A percentile compares a stretch with the other conserved stretches of the same genome.
phyloP scores from a whole-genome alignment of 345 rosid genomes.

The Alliaria petiolata region DNA sequence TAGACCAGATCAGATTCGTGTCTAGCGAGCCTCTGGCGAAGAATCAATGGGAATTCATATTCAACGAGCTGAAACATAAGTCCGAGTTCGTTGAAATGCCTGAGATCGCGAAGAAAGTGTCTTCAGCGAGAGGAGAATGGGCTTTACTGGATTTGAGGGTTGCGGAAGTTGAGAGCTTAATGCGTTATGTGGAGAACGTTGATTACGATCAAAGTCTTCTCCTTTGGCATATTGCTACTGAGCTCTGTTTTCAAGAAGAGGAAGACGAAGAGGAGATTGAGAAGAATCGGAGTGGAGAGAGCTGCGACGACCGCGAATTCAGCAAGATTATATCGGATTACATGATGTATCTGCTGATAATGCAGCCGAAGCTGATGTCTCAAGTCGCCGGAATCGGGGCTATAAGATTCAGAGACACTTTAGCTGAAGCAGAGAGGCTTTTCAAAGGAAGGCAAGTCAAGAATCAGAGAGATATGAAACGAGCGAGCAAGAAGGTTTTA shows the following conservation, averaged over 20 bases:
- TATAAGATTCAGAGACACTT: slow-evolving; percentile 31
- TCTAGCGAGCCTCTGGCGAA: slow-evolving; percentile 34
- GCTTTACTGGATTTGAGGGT: slow-evolving; percentile 32
- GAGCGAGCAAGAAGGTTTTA: background rate
- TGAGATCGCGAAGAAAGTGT: slow-evolving; percentile 39
- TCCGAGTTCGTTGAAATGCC: slow-evolving; percentile 37
- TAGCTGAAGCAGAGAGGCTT: slow-evolving; percentile 17
- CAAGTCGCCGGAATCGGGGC: slow-evolving; percentile 31
- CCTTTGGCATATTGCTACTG: slow-evolving; percentile 37
- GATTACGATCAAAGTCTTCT: slow-evolving; percentile 34
- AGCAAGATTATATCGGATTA: slow-evolving; percentile 40
- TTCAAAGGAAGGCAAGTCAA: background rate
- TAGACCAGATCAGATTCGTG: slow-evolving; percentile 32
- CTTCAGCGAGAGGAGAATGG: slow-evolving; percentile 53
- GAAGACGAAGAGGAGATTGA: background rate
- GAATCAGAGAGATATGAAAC: background rate
- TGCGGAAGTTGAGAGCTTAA: background rate
- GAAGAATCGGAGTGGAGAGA: background rate
- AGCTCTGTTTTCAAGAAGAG: slow-evolving; percentile 23
- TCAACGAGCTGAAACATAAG: slow-evolving; percentile 37
- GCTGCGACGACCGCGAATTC: background rate
- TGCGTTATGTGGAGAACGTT: slow-evolving; percentile 36
- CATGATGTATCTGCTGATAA: slow-evolving; percentile 40
- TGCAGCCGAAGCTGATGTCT: slow-evolving; percentile 35
- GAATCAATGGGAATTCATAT: slow-evolving; percentile 49